These are phyloP conservation scores for Cladosporium cucumerinum DNA, from an alignment of 2,329 filamentous ascomycete genomes.

Conservation along the genomic window DNA sequence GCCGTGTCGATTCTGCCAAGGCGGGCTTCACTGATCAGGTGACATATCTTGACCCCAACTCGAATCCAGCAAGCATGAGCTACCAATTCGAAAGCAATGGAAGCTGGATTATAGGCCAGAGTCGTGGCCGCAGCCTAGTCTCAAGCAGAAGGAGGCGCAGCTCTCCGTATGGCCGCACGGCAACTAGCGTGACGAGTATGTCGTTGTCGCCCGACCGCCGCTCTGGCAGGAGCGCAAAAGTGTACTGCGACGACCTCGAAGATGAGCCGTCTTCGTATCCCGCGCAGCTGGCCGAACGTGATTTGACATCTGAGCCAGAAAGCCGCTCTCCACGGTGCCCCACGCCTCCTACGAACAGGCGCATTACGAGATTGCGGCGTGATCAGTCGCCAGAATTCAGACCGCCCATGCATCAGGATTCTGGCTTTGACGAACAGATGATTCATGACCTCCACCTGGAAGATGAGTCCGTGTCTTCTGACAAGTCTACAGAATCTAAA, in stretches of 20 bases:
- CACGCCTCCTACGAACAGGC: neutral
- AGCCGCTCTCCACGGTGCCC: neutral
- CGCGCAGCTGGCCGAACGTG: neutral
- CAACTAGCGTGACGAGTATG: conserved; percentile 23
- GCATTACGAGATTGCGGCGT: neutral
- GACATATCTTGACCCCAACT: conserved; percentile 35
- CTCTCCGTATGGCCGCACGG: conserved; percentile 35
- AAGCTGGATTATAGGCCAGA: conserved; percentile 42
- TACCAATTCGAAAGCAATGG: conserved; percentile 43
- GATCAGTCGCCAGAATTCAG: conserved; percentile 10
- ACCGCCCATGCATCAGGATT: conserved; percentile 34
- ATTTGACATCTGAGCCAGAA: neutral
- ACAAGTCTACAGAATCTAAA: neutral
- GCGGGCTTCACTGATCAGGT: conserved; percentile 27
- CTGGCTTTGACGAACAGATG: conserved; percentile 37
- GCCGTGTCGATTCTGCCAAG: conserved; percentile 15
- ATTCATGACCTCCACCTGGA: conserved; percentile 18
- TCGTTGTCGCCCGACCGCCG: conserved; percentile 14
- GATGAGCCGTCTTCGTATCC: neutral
- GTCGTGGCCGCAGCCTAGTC: conserved; percentile 35
- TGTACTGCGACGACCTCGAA: conserved; percentile 12
- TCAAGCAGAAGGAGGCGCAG: conserved; percentile 32
- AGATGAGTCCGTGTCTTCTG: neutral
- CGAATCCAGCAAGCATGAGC: conserved; percentile 41
- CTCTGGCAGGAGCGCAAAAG: conserved; percentile 11